Base-by-base conservation (phyloP, 2,329 filamentous ascomycete species). In the Hortaea werneckii region DNA sequence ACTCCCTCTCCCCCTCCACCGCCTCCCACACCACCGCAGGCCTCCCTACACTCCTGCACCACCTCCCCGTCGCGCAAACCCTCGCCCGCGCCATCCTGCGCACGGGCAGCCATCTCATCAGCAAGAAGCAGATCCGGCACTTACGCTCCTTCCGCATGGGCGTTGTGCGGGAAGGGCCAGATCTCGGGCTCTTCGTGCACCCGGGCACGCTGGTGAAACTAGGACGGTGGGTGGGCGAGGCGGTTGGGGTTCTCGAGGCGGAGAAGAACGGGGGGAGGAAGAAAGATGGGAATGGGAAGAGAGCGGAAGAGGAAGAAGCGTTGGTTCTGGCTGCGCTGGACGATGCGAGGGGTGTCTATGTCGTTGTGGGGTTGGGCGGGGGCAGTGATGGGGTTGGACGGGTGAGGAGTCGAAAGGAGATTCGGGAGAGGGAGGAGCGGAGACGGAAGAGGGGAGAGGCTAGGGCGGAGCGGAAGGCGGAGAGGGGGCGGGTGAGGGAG, bases 61-160 rank as follows among this genome's bases (percentile, higher is more conserved):
- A 94, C 39, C 85, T 87, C 58, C 80, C 85, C 1, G 85, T 84
- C 1, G 92, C 92, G 2, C 88, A 95, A 63, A 83, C 89, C 58
- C 77, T 98, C 1, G 86, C 95, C 64, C 82, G 87, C 32, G 89
- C 92, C 37, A 96, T 98, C 51, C 85, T 95, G 50, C 85, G 87
- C 41, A 95, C 90, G 0, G 92, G 92, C 34, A 94, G 88, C 1
- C 83, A 86, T 0, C 75, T 98, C 28, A 85, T 98, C 49, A 86
- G 87, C 54, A 98, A 98, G 69, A 83, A 85, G 48, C 89, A 95
- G 58, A 94, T 98, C 61, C 85, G 87, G 34, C 88, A 95, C 63
- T 73, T 98, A 11, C 81, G 87, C 41, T 85, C 90, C 0, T 98
- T 96, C 65, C 85, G 92, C 42, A 88, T 98, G 76, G 94, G 86